Evolutionary conservation across 805 yeast species (phyloP).

Genomic region (Barnettozyma pratensis): DNA sequence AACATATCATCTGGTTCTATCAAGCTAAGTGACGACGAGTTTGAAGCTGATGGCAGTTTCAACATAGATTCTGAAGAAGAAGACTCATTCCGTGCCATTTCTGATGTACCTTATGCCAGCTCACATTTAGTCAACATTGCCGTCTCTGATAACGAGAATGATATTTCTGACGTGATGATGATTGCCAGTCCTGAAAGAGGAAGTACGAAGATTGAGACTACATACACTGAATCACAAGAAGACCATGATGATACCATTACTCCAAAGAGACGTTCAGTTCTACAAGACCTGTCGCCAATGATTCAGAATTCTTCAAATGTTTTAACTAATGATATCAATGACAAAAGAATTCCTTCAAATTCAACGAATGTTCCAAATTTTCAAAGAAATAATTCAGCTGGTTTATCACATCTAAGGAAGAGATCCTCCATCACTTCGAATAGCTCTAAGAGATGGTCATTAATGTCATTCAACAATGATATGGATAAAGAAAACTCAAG

Average conservation of each 20-base stretch:
- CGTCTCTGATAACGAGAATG: conserved; percentile 23
- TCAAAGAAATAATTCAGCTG: conserved; percentile 21
- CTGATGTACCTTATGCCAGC: conserved; percentile 18
- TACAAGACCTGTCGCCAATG: conserved; percentile 20
- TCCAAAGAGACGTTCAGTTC: conserved; percentile 7
- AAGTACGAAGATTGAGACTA: not conserved
- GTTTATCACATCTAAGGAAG: conserved; percentile 16
- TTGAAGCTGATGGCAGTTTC: conserved; percentile 3
- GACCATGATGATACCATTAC: not conserved
- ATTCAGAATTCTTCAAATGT: conserved; percentile 8
- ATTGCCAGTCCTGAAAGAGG: conserved; percentile 15
- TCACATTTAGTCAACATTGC: conserved; percentile 20
- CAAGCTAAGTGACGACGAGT: conserved; percentile 21
- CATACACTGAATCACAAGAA: conserved; percentile 1
- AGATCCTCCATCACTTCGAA: conserved; percentile 20
- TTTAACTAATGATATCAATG: conserved; percentile 14
- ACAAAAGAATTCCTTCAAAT: conserved; percentile 20
- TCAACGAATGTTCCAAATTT: conserved; percentile 13
- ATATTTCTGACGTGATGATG: conserved; percentile 9
- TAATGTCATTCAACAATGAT: conserved; percentile 22
- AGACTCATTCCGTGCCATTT: conserved; percentile 10
- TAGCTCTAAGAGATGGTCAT: conserved; percentile 26
- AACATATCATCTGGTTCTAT: conserved; percentile 24
- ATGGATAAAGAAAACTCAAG: conserved; percentile 17
- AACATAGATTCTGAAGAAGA: conserved; percentile 5